Percentiles rank a stretch among this genome's conserved stretches.
These are phyloP conservation scores for Globisporangium nodosum DNA, from an alignment of 352 stramenopile genomes.

Conservation along the genomic window DNA sequence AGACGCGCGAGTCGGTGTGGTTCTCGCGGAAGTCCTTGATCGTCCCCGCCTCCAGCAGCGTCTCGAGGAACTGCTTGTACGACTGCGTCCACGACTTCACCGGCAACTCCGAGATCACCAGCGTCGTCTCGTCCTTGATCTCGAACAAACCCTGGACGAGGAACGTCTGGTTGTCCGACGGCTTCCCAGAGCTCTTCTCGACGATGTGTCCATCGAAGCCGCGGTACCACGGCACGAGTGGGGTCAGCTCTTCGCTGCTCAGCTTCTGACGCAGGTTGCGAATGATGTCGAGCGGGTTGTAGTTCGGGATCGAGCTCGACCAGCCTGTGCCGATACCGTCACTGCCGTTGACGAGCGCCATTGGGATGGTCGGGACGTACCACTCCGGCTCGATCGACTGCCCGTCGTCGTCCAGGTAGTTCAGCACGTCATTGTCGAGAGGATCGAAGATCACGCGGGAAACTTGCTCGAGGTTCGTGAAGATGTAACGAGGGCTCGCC, in stretches of 20 bases:
- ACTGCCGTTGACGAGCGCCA: constrained; percentile 95
- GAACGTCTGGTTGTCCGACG: constrained; percentile 61
- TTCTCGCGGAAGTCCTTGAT: constrained; percentile 94
- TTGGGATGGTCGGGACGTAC: constrained; percentile 95
- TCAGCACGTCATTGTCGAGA: constrained; percentile 87
- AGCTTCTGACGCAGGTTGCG: constrained; percentile 65
- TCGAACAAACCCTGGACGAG: constrained; percentile 84
- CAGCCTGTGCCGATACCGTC: constrained; percentile 97
- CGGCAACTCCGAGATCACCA: constrained; percentile 96
- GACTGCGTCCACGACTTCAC: constrained; percentile 95
- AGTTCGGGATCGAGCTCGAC: constrained; percentile 90
- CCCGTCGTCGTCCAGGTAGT: constrained; percentile 90
- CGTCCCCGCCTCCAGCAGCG: constrained; percentile 76
- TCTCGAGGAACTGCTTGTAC: constrained; percentile 95
- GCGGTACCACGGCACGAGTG: constrained; percentile 89
- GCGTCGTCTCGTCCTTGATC: constrained; percentile 77
- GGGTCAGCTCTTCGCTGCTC: constrained; percentile 41
- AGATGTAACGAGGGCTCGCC: constrained; percentile 92
- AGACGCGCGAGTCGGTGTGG: constrained; percentile 89
- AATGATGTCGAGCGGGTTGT: constrained; percentile 91
- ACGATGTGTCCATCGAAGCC: constrained; percentile 88
- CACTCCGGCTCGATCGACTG: constrained; percentile 91
- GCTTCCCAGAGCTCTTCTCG: constrained; percentile 53
- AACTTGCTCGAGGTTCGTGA: constrained; percentile 88
- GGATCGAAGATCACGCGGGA: constrained; percentile 85